Conservation (phyloP, 495 filamentous ascomycete species). For the Cenococcum geophilum region DNA sequence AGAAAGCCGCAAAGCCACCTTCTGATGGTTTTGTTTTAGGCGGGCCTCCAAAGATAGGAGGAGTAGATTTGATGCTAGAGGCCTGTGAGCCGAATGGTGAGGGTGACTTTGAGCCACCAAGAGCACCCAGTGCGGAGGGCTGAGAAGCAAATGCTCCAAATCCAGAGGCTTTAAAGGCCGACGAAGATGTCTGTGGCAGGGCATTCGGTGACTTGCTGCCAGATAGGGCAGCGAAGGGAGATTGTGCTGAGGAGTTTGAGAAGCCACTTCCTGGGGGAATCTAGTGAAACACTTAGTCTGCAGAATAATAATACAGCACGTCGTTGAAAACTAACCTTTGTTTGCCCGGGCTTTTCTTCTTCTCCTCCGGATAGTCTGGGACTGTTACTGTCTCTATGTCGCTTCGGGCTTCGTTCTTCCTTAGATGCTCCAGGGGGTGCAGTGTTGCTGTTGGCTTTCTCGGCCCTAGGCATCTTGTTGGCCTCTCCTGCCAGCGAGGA, state of each 20-base stretch:
- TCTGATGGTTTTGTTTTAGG: neutral
- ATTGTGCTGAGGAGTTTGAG: constrained; percentile 47
- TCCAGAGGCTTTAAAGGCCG: constrained; percentile 32
- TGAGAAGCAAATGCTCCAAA: constrained; percentile 43
- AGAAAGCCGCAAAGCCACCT: constrained; percentile 24
- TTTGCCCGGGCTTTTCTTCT: constrained; percentile 3
- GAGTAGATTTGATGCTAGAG: constrained; percentile 6
- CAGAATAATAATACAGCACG: neutral
- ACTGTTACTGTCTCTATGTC: constrained; percentile 27
- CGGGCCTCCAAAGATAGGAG: constrained; percentile 17
- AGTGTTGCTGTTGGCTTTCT: neutral
- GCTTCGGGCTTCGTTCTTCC: constrained; percentile 29
- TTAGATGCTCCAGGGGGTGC: neutral
- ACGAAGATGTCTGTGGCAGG: constrained; percentile 12
- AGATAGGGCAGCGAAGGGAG: constrained; percentile 46
- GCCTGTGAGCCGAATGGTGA: constrained; percentile 26
- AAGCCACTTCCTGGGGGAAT: constrained; percentile 47
- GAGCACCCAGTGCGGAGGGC: constrained; percentile 50
- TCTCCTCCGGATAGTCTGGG: constrained; percentile 11
- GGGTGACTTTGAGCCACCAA: constrained; percentile 41
- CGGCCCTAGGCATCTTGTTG: neutral
- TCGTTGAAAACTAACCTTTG: constrained; percentile 20
- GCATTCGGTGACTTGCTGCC: constrained; percentile 16
- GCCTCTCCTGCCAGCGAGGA: neutral
- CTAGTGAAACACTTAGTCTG: constrained; percentile 29